Percentiles rank a stretch among this genome's conserved stretches.
These are phyloP conservation scores for Candida morakotiae DNA, from an alignment of 805 yeast genomes.

Conservation along the genomic window DNA sequence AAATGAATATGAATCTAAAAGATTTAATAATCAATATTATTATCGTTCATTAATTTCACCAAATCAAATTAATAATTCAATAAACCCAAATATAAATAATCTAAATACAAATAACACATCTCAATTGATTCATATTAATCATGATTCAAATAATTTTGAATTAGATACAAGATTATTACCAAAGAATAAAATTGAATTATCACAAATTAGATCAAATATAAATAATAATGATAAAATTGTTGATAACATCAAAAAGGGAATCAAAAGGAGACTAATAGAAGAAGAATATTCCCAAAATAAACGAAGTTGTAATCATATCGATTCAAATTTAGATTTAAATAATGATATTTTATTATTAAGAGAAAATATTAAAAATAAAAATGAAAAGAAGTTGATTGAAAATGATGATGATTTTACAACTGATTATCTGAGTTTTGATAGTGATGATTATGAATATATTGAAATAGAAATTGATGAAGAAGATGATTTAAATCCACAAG, in stretches of 20 bases:
- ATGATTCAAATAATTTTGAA: slow-evolving; percentile 19
- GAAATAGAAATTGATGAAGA: slow-evolving; percentile 8
- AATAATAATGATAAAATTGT: slow-evolving; percentile 2
- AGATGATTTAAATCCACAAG: slow-evolving; percentile 7
- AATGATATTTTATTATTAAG: slow-evolving; percentile 19
- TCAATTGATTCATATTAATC: slow-evolving; percentile 2
- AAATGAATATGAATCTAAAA: slow-evolving; percentile 11
- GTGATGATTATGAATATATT: slow-evolving; percentile 9
- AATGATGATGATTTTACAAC: slow-evolving; percentile 10
- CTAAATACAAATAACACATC: slow-evolving; percentile 2
- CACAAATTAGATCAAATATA: slow-evolving; percentile 21
- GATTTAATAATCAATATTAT: slow-evolving; percentile 15
- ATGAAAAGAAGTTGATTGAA: slow-evolving; percentile 8
- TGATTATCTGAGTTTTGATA: slow-evolving; percentile 7
- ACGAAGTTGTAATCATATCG: slow-evolving; percentile 13
- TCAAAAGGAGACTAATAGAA: slow-evolving; percentile 3
- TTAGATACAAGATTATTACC: slow-evolving; percentile 18
- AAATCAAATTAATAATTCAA: slow-evolving; percentile 11
- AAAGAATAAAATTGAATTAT: slow-evolving; percentile 29
- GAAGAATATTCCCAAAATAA: slow-evolving; percentile 5
- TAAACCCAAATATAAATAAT: slow-evolving; percentile 6
- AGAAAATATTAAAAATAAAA: slow-evolving; percentile 8
- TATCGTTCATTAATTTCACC: slow-evolving; percentile 23
- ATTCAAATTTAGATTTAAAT: slow-evolving; percentile 19
- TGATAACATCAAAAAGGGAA: background rate